Evolutionary conservation across 208 protist genomes (phyloP).

Genomic region (Wallacemonas rigidus): DNA sequence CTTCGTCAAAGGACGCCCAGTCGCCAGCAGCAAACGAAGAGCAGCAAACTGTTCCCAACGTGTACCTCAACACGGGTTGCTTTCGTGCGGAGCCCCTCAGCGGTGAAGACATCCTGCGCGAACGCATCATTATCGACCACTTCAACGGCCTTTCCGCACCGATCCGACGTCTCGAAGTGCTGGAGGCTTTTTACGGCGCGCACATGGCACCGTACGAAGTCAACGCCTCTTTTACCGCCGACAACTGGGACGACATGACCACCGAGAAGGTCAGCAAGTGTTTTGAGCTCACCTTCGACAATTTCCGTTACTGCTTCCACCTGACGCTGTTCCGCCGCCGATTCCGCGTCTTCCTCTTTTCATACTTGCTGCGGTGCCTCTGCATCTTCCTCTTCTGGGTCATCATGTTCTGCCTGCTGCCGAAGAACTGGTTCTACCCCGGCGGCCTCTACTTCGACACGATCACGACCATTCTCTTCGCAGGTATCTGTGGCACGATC

Average conservation of each 20-base stretch:
- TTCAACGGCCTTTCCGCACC: conserved; percentile 48
- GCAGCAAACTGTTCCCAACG: neutral
- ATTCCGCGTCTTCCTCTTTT: conserved; percentile 55
- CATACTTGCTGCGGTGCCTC: conserved; percentile 49
- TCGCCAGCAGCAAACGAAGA: neutral
- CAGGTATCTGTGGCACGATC: conserved; percentile 44
- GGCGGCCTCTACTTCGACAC: conserved; percentile 67
- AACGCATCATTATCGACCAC: conserved; percentile 39
- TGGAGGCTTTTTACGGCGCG: conserved; percentile 45
- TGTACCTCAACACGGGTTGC: conserved; percentile 36
- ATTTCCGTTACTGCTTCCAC: conserved; percentile 39
- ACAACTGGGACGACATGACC: conserved; percentile 56
- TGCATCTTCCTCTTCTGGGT: conserved; percentile 58
- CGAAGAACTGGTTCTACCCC: conserved; percentile 44
- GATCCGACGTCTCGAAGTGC: conserved; percentile 34
- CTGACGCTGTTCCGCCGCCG: conserved; percentile 40
- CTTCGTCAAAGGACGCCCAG: too few relatives aligned
- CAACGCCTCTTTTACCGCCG: conserved; percentile 43
- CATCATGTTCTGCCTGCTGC: conserved; percentile 49
- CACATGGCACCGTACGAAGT: conserved; percentile 53
- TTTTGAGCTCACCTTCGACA: conserved; percentile 43
- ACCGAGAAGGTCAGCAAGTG: conserved; percentile 29
- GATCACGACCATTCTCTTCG: conserved; percentile 45
- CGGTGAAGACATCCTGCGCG: conserved; percentile 27
- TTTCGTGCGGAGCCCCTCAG: conserved; percentile 36